These are phyloP conservation scores for Basidiobolus meristosporus DNA, from an alignment of 371 early-diverging fungal genomes.

Conservation along the genomic window DNA sequence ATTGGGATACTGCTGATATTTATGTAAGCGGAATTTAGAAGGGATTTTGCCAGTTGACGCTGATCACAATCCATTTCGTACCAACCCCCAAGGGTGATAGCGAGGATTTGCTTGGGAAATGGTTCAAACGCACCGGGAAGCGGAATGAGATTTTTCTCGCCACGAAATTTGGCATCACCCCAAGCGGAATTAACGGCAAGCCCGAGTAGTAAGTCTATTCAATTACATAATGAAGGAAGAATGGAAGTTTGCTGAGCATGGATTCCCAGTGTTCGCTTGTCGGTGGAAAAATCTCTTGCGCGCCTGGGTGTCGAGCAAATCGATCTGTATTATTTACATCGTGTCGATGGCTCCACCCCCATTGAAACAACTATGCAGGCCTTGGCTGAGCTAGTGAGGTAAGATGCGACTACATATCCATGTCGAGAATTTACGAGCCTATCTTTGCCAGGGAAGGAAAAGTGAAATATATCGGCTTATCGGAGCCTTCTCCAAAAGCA, in stretches of 20 bases:
- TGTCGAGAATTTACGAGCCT: too few species aligned
- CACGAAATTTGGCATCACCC: not conserved
- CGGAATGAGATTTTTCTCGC: constrained; percentile 1
- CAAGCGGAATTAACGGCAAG: constrained; percentile 12
- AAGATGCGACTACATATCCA: too few species aligned
- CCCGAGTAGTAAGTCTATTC: constrained; percentile 20
- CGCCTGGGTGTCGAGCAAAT: constrained; percentile 22
- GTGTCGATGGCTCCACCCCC: constrained; percentile 19
- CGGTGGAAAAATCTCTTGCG: constrained; percentile 17
- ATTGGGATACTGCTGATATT: too few species aligned
- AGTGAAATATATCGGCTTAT: constrained; percentile 31
- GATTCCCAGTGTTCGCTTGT: too few species aligned
- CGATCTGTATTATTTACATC: constrained; percentile 36
- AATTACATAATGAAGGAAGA: too few species aligned
- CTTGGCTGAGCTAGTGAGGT: constrained; percentile 34
- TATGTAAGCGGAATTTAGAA: too few species aligned
- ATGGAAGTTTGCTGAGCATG: too few species aligned
- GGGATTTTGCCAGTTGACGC: too few species aligned
- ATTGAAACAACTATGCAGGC: constrained; percentile 30
- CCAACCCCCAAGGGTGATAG: too few species aligned
- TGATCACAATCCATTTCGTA: too few species aligned
- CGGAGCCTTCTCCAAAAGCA: constrained; percentile 23
- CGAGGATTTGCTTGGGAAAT: too few species aligned
- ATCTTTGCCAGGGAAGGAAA: constrained; percentile 38
- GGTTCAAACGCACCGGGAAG: too few species aligned